Conservation (phyloP, 257 asterid species). For the Cinchona pubescens region DNA sequence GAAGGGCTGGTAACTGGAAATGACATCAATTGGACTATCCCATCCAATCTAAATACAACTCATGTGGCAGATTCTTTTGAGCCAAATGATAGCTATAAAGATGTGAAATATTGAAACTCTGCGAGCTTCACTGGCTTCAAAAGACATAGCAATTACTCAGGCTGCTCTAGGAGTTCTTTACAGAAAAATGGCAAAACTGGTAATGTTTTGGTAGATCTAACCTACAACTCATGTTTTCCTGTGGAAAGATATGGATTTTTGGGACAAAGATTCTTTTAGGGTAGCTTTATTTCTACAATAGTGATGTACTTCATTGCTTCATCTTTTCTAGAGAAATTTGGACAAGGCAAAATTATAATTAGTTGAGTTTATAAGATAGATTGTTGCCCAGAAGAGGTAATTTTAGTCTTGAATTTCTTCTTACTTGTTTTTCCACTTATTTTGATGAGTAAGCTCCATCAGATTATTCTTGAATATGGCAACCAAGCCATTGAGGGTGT, state of each 20-base stretch:
- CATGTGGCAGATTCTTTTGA: slow-evolving; percentile 19
- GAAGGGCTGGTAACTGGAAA: slow-evolving; percentile 14
- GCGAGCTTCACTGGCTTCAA: slow-evolving; percentile 20
- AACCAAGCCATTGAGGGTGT: neutral
- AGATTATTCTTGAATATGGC: neutral
- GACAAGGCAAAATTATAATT: neutral
- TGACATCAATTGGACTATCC: slow-evolving; percentile 19
- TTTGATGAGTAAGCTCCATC: neutral
- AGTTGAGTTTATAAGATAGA: too few species aligned
- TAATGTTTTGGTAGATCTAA: slow-evolving; percentile 19
- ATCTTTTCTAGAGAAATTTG: neutral
- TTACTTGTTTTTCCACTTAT: neutral
- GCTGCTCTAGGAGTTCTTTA: slow-evolving; percentile 46
- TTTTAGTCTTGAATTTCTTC: neutral
- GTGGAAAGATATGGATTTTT: neutral
- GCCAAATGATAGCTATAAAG: slow-evolving; percentile 5
- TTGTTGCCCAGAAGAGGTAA: neutral
- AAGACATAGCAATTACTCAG: slow-evolving; percentile 26
- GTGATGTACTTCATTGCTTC: slow-evolving; percentile 1
- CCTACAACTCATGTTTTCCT: neutral
- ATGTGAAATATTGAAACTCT: slow-evolving; percentile 12
- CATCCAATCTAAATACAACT: slow-evolving; percentile 20
- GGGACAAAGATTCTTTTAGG: neutral
- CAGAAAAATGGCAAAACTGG: slow-evolving; percentile 45
- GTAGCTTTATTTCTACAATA: neutral